Evolutionary conservation across 805 yeast species (phyloP).

Genomic region (Yamadazyma akitaensis): DNA sequence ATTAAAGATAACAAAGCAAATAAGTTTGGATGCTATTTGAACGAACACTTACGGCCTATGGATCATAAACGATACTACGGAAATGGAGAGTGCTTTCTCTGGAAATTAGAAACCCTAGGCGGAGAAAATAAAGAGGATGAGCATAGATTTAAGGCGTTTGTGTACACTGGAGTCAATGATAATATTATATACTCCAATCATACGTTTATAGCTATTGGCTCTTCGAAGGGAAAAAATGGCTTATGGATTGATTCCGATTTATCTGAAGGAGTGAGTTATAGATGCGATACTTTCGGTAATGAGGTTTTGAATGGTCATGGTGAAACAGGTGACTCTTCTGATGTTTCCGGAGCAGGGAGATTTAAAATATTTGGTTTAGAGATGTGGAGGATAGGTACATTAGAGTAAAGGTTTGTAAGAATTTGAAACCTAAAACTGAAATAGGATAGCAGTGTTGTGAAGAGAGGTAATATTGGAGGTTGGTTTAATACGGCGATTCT

Average conservation of each 20-base stretch:
- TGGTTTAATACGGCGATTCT: too few relatives aligned
- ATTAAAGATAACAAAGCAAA: conserved; percentile 62
- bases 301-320: conserved; percentile 51
- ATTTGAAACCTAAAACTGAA: too few relatives aligned
- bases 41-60: conserved; percentile 68
- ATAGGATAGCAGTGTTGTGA: too few relatives aligned
- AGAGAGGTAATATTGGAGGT: not conserved
- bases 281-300: conserved; percentile 85
- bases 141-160: conserved; percentile 67
- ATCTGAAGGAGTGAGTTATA: conserved; percentile 70
- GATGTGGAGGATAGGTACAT: conserved; percentile 71
- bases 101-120: conserved; percentile 57
- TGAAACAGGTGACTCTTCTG: conserved; percentile 13
- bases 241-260: conserved; percentile 80
- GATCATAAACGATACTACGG: conserved; percentile 80
- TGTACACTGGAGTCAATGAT: conserved; percentile 85
- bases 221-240: conserved; percentile 91
- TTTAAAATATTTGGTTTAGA: conserved; percentile 78
- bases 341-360: conserved; percentile 35
- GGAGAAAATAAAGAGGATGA: not conserved
- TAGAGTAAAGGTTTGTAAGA: conserved; percentile 1
- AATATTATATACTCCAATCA: conserved; percentile 80
- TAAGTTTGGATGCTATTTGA: conserved; percentile 75
- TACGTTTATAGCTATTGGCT: conserved; percentile 78
- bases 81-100: conserved; percentile 91